Conservation (phyloP, 768 basidiomycete species). For the Chlorophyllum brunneum region DNA sequence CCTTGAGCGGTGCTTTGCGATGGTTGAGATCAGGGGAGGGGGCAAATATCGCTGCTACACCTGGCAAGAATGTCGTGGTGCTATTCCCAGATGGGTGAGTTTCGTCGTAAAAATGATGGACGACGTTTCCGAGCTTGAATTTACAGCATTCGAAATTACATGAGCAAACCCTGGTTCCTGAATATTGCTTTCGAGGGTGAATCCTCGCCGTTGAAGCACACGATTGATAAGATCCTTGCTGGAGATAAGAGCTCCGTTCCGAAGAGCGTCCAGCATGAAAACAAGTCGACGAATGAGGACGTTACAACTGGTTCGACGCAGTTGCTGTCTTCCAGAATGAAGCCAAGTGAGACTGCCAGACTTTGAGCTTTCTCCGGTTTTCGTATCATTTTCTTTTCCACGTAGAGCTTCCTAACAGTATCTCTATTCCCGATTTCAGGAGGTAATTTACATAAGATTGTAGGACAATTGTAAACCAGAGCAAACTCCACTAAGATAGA, state of each 20-base stretch:
- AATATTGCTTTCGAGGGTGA: constrained; percentile 56
- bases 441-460: constrained; percentile 4
- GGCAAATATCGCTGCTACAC: constrained; percentile 51
- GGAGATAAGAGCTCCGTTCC: constrained; percentile 13
- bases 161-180: constrained; percentile 92
- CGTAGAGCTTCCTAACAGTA: no score
- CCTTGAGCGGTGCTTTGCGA: constrained; percentile 68
- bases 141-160: constrained; percentile 83
- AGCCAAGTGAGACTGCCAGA: no score
- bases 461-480: constrained; percentile 19
- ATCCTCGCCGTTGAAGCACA: constrained; percentile 47
- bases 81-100: constrained; percentile 87
- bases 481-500: constrained; percentile 30
- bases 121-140: neutral
- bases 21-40: constrained; percentile 79
- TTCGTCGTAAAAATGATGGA: neutral
- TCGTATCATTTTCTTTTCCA: no score
- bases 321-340: no score
- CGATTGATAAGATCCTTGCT: constrained; percentile 33
- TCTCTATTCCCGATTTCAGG: no score
- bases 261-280: no score
- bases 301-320: no score
- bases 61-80: constrained; percentile 85
- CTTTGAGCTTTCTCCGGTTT: no score
- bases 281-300: no score